Evolutionary conservation across 2,329 filamentous ascomycete genomes (phyloP), one percentile per base, ranked within the genome.

Genomic region (Fusarium fujikuroi): DNA sequence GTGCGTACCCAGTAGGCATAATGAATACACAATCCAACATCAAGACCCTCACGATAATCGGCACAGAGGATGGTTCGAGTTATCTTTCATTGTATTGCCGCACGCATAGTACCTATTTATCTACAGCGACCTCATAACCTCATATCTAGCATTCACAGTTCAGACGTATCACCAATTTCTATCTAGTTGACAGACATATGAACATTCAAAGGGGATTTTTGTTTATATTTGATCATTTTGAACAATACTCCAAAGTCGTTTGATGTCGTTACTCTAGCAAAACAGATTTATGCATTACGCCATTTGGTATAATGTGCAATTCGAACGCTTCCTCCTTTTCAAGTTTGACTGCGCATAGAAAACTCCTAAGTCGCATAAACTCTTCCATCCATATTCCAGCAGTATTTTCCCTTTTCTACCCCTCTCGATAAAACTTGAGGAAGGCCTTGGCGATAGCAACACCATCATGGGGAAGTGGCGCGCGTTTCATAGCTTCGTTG

Each of bases 391-490:
- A 63, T 30, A 50, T 28, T 16, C 44, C 39, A 36, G 30, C 28
- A n/a, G 4, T 23, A 14, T 36, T 18, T 28, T 40, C 4, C 3
- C 18, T 10, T 7, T 16, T 40, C 32, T 44, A 80, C 19, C 77
- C 87, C 74, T 94, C 91, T 53, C 90, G 83, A 76, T 97, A 81
- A 75, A 98, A 97, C 49, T 87, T 89, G 78, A 98, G 80, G 80
- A 98, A 97, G 0, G 90, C 91, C 71, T 87, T 86, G 1, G 90
- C 92, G 60, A 97, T 90, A 7, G 86, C 83, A n/a, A 96, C 85
- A 3, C 95, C 95, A 80, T 98, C 95, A 72, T 98, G 94, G 61
- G 89, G 85, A 39, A 90, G 86, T 14, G 84, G 84, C 5, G 92
- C 92, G 68, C 93, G 88, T 12, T 82, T 83, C 79, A 95, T 88